A percentile compares a stretch with the other conserved stretches of the same genome.
Conservation (phyloP, 2,329 filamentous ascomycete genomes). For the Sarocladiaceae sp. region DNA sequence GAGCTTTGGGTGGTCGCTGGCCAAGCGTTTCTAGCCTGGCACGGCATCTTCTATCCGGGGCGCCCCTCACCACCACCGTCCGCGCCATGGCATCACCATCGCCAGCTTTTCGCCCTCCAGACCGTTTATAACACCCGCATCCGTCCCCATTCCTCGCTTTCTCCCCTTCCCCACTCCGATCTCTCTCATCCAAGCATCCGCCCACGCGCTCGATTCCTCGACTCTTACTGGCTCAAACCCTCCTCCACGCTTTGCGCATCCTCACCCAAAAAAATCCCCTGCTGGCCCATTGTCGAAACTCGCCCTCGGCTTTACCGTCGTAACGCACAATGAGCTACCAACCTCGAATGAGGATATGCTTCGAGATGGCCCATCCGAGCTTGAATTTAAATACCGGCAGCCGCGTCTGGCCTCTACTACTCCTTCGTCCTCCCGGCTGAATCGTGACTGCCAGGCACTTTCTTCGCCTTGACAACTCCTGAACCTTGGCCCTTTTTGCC, state of each 20-base stretch:
- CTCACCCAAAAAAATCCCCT: too few relatives aligned
- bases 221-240: slow-evolving; percentile 7
- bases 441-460: slow-evolving; percentile 1
- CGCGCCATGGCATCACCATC: neutral
- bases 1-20: too few relatives aligned
- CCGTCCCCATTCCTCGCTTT: neutral
- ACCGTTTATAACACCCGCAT: neutral
- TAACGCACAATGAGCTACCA: too few relatives aligned
- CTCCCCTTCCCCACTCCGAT: neutral
- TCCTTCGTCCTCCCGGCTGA: neutral
- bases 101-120: neutral
- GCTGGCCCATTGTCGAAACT: too few relatives aligned
- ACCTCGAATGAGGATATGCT: too few relatives aligned
- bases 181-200: slow-evolving; percentile 4
- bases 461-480: too few relatives aligned
- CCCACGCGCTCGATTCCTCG: slow-evolving; percentile 1
- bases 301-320: too few relatives aligned
- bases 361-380: neutral
- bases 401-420: neutral
- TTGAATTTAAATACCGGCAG: slow-evolving; percentile 7
- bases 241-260: neutral
- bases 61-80: neutral
- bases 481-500: too few relatives aligned
- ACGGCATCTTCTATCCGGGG: slow-evolving; percentile 8
- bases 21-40: too few relatives aligned